Base-by-base conservation (phyloP, 1,284 basidiomycete genomes). In the Stygiomarasmius scandens region DNA sequence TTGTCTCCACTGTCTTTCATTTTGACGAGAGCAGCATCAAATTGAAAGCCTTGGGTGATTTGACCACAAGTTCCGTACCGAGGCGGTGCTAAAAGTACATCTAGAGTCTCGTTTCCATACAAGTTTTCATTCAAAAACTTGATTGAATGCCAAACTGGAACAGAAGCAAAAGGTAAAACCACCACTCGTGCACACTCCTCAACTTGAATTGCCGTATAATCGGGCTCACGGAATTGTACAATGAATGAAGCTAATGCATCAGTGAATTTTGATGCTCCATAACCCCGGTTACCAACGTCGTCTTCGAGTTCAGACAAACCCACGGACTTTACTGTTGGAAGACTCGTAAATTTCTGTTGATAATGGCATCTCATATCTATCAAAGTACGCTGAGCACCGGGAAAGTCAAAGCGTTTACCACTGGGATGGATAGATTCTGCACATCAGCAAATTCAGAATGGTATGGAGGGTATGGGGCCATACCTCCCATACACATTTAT, bases 111-210 rank as follows among this genome's bases (percentile, higher is more conserved):
- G 5, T 4, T 1, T 19, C 24, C 52, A 46, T 46, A 45, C 1
- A 54, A 25, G 11, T 32, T n/a, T 44, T 25, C 1, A 4, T 54
- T 54, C 3, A 27, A 27, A 27, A 46, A 54, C 43, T 54, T 54
- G 5, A 54, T 27, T n/a, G n/a, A 19, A 32, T 54, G 52, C 52
- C 52, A 54, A 19, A 54, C 19, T 24, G 52, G 52, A 2, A 54
- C 41, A 14, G 43, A 10, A 3, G 1, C 1, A 16, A 54, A 54
- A 1, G 44, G 52, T 27, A 54, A 32, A 5, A 24, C 19, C 12
- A 46, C n/a, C 14, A 54, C 41, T 1, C 24, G 16, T 19, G 52
- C 52, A 25, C 20, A 29, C 14, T 54, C 51, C 0, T 4, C 38
- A 41, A 44, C 23, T 24, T 53, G 51, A 4, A 23, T 14, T 12